Percentiles rank a stretch among this genome's conserved stretches.
These are phyloP conservation scores for Calonectria crousiana DNA, from an alignment of 2,329 filamentous ascomycete species.

Conservation along the genomic window DNA sequence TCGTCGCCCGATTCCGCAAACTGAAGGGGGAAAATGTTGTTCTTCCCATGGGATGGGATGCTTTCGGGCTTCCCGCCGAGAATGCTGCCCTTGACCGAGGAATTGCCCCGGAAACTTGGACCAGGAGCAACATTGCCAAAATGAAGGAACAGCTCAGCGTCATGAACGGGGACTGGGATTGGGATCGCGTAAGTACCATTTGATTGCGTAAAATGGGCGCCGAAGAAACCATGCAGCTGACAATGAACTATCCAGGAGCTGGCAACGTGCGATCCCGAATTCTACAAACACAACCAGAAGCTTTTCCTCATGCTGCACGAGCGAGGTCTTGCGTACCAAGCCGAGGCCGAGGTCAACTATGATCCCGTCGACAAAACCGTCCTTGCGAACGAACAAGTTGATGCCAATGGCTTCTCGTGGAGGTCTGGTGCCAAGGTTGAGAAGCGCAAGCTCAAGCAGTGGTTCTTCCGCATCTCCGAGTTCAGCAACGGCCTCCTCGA, in stretches of 20 bases:
- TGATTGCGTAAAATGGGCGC: too few species aligned
- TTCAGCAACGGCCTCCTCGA: constrained; percentile 80
- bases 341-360: constrained; percentile 88
- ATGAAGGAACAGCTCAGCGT: constrained; percentile 86
- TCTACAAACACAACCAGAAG: constrained; percentile 91
- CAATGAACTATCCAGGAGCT: constrained; percentile 71
- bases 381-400: constrained; percentile 93
- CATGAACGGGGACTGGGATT: constrained; percentile 89
- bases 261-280: constrained; percentile 84
- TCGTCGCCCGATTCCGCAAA: constrained; percentile 80
- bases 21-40: constrained; percentile 82
- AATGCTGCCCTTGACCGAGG: constrained; percentile 90
- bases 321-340: constrained; percentile 83
- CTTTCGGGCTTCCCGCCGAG: constrained; percentile 90
- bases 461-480: constrained; percentile 88
- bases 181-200: constrained; percentile 76
- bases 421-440: constrained; percentile 87
- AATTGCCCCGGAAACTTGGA: constrained; percentile 83
- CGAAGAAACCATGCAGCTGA: neutral
- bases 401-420: constrained; percentile 87
- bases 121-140: constrained; percentile 79
- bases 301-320: constrained; percentile 84
- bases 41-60: constrained; percentile 96
- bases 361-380: constrained; percentile 92
- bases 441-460: constrained; percentile 83